These are phyloP conservation scores for Porphyra umbilicalis DNA, from an alignment of 31 red algal species.

Conservation along the genomic window DNA sequence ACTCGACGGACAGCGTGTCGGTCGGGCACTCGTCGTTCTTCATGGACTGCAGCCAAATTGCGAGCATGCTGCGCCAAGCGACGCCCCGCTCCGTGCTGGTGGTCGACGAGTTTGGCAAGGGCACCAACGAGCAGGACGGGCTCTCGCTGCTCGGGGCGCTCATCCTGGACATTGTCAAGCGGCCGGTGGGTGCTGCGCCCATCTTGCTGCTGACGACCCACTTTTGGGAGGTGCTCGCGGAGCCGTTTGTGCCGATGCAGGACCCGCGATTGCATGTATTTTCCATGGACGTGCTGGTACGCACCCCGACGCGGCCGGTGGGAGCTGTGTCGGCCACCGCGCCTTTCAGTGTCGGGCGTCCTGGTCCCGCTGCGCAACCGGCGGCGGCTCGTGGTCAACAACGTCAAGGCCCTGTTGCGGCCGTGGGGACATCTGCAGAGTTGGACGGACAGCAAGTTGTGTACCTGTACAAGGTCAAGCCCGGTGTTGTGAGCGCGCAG, in stretches of 20 bases:
- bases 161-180: slow-evolving; percentile 15
- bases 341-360: not conserved
- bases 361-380: not conserved
- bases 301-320: not conserved
- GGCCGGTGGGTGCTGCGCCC: slow-evolving; percentile 2
- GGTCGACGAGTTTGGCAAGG: slow-evolving; percentile 93
- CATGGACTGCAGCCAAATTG: slow-evolving; percentile 69
- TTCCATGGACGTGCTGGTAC: slow-evolving; percentile 63
- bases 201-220: slow-evolving; percentile 31
- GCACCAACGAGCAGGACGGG: slow-evolving; percentile 66
- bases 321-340: not conserved
- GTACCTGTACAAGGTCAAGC: not conserved
- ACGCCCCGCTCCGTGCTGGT: slow-evolving; percentile 34
- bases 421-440: not conserved
- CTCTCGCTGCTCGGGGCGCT: slow-evolving; percentile 41
- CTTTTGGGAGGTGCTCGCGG: slow-evolving; percentile 46
- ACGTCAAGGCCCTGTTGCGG: not conserved
- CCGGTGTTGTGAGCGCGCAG: not conserved
- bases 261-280: slow-evolving; percentile 35
- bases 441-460: not conserved
- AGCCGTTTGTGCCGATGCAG: slow-evolving; percentile 37
- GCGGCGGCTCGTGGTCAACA: not conserved
- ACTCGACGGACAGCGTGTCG: slow-evolving; percentile 47
- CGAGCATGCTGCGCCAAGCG: slow-evolving; percentile 26
- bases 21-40: slow-evolving; percentile 66